Percentiles rank a stretch among this genome's conserved stretches.
These are phyloP conservation scores for Leptographium galeiforme DNA, from an alignment of 2,329 filamentous ascomycete genomes.

Conservation along the genomic window DNA sequence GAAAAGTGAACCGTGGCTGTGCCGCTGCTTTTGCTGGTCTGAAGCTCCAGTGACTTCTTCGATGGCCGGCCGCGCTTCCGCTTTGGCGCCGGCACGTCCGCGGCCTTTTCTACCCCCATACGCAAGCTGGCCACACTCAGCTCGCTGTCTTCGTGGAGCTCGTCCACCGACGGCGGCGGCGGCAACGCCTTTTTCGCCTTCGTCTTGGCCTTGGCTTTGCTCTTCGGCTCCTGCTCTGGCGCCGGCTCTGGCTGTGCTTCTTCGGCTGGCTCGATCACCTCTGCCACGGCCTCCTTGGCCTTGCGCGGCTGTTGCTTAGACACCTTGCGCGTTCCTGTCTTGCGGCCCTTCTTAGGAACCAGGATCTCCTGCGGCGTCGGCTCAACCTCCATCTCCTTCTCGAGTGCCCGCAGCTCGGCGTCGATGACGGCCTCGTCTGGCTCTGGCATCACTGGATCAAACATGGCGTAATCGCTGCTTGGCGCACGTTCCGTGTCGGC, in stretches of 20 bases:
- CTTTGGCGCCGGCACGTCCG: conserved; percentile 14
- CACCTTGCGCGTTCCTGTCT: conserved; percentile 34
- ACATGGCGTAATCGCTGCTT: conserved; percentile 32
- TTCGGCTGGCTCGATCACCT: background rate
- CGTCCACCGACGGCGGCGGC: conserved; percentile 1
- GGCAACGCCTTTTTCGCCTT: conserved; percentile 1
- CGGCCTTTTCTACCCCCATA: conserved; percentile 5
- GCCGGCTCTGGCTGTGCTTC: conserved; percentile 1
- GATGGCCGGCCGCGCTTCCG: conserved; percentile 19
- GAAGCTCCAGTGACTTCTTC: conserved; percentile 15
- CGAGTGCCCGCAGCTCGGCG: conserved; percentile 34
- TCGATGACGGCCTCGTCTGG: conserved; percentile 35
- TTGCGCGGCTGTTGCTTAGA: conserved; percentile 42
- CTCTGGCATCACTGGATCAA: conserved; percentile 32
- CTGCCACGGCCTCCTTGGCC: conserved; percentile 17
- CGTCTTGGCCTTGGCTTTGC: conserved; percentile 4
- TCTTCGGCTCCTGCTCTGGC: conserved; percentile 1
- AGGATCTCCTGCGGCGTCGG: conserved; percentile 21
- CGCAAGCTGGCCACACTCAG: conserved; percentile 8
- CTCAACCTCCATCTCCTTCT: conserved; percentile 31
- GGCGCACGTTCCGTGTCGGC: conserved; percentile 27
- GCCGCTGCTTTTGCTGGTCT: background rate
- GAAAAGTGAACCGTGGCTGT: background rate
- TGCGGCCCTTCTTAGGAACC: conserved; percentile 41
- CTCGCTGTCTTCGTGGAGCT: conserved; percentile 14